These are phyloP conservation scores for Jatropha curcas DNA, from an alignment of 345 rosid species.

Conservation along the genomic window DNA sequence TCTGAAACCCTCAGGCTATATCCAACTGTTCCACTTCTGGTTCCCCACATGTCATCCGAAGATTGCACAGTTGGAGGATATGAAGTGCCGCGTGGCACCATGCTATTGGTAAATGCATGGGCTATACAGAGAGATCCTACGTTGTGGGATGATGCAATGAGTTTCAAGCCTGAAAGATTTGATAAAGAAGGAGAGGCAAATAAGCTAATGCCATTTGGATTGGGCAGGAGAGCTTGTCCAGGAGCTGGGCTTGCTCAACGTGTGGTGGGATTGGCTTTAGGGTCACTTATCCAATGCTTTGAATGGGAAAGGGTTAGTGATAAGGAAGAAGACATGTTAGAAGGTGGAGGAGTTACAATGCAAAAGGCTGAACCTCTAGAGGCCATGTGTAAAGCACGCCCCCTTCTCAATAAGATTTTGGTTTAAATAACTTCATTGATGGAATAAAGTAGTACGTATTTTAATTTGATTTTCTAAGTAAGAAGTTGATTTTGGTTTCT, in stretches of 20 bases:
- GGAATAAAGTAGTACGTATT: too few species aligned
- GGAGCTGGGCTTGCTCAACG: constrained; percentile 11
- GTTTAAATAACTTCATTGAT: too few species aligned
- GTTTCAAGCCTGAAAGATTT: constrained; percentile 50
- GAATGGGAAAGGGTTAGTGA: constrained; percentile 13
- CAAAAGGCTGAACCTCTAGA: constrained; percentile 9
- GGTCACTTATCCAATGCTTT: constrained; percentile 15
- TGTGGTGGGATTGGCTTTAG: constrained; percentile 15
- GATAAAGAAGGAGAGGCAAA: constrained; percentile 17
- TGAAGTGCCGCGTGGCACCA: constrained; percentile 5
- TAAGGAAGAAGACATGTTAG: background rate
- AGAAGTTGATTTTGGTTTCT: too few species aligned
- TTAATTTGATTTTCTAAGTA: too few species aligned
- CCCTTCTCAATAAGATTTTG: too few species aligned
- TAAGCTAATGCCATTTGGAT: constrained; percentile 12
- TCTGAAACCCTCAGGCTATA: constrained; percentile 9
- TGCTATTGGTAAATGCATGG: constrained; percentile 20
- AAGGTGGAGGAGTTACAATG: constrained; percentile 11
- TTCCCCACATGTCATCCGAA: constrained; percentile 20
- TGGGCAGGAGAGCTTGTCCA: constrained; percentile 14
- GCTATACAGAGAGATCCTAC: constrained; percentile 23
- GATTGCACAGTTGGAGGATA: constrained; percentile 22
- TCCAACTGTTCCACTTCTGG: constrained; percentile 18
- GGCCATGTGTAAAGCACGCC: constrained; percentile 8
- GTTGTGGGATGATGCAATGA: constrained; percentile 46